Conservation (phyloP, 1,284 basidiomycete genomes). For the Ceratobasidium theobromae region DNA sequence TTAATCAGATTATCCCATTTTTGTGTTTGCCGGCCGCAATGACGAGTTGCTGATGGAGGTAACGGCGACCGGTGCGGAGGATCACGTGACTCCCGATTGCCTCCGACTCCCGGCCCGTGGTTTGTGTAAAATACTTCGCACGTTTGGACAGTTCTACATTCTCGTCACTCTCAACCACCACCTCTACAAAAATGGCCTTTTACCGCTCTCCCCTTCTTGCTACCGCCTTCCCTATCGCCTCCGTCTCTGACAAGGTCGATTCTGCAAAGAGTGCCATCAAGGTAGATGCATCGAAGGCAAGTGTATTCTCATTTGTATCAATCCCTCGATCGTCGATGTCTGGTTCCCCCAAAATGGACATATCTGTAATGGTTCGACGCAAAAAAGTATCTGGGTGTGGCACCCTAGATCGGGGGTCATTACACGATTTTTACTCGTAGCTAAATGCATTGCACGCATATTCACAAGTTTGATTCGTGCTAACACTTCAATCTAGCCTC, state of each 20-base stretch:
- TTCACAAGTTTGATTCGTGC: background rate
- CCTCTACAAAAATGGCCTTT: slow-evolving; percentile 35
- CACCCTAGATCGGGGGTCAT: too few relatives aligned
- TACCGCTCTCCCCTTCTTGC: slow-evolving; percentile 46
- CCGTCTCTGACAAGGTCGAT: slow-evolving; percentile 44
- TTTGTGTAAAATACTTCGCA: slow-evolving; percentile 28
- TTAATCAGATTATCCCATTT: background rate
- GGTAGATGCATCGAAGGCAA: slow-evolving; percentile 42
- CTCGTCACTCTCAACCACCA: slow-evolving; percentile 6
- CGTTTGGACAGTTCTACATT: background rate
- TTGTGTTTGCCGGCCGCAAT: background rate
- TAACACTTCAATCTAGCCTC: slow-evolving; percentile 23
- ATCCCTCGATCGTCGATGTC: background rate
- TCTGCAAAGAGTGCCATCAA: slow-evolving; percentile 37
- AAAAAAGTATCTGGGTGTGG: too few relatives aligned
- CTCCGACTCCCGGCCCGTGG: too few relatives aligned
- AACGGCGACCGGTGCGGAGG: background rate
- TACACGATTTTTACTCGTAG: background rate
- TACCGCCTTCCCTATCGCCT: slow-evolving; percentile 45
- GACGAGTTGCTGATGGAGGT: background rate
- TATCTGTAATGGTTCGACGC: too few relatives aligned
- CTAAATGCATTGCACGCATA: background rate
- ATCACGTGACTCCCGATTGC: slow-evolving; percentile 18
- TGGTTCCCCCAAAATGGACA: too few relatives aligned
- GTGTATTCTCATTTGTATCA: slow-evolving; percentile 31